Evolutionary conservation across 2,329 filamentous ascomycete genomes (phyloP), one percentile per base, ranked within the genome.

Genomic region (Cercospora sesami): DNA sequence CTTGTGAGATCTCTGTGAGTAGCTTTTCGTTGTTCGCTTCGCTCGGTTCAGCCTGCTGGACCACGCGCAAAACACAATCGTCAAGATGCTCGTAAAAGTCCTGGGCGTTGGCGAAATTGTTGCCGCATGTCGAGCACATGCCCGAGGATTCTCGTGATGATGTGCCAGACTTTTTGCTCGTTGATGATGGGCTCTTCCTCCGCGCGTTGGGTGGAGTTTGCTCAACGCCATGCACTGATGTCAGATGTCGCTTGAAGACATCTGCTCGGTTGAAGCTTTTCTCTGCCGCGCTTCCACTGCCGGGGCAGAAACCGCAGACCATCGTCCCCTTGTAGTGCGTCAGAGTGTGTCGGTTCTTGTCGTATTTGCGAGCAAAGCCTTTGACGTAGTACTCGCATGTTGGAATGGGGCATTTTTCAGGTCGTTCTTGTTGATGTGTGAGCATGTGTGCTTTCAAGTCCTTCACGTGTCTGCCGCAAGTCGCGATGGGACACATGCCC

Each of bases 321-420:
- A 97, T 97, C 60, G 92, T 97, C 48, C 94, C 94, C 82, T 97
- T 97, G 86, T 97, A 97, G 79, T 97, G 94, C 5, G 94, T 97
- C 70, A 97, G 81, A 5, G 93, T 96, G 79, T 97, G 94, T 55
- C 94, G 85, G 81, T 97, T 97, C 86, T 96, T 96, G 84, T 97
- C 94, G 78, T 97, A 97, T 81, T 97, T 97, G 74, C 94, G 87
- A 10, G 94, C 93, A 77, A 97, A 97, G 4, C 94, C 94, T 81
- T 97, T 97, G 76, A 87, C 83, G 82, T 96, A 90, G 81, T 97
- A 97, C 76, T 96, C 93, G 83, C 94, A 97, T 0, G 90, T 95
- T 67, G 90, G 85, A 73, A 97, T 97, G 0, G 94, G 94, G 81
- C 94, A 97, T 83, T 97, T 97, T 78, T 97, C 93, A 0, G 94